phyloP scores from a whole-genome alignment of 2,329 filamentous ascomycete species.

The Penicillium sp. region DNA sequence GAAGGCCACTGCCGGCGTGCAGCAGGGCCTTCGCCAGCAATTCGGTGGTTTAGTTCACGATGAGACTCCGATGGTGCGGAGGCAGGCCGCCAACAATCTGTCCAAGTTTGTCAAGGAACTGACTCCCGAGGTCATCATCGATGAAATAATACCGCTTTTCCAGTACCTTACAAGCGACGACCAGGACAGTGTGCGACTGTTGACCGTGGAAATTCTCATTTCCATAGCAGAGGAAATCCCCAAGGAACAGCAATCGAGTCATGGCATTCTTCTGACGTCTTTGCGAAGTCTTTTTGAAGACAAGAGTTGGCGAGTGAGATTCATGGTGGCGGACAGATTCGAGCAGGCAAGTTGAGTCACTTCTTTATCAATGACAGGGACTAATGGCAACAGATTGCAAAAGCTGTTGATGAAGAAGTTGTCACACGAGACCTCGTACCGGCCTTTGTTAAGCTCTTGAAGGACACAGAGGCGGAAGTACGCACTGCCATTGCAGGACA shows the following conservation, averaged over 20 bases:
- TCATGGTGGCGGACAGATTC: constrained; percentile 98
- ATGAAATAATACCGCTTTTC: constrained; percentile 98
- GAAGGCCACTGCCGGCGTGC: constrained; percentile 80
- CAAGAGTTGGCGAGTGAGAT: constrained; percentile 98
- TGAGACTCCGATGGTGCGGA: constrained; percentile 97
- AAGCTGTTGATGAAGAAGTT: constrained; percentile 96
- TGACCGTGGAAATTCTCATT: constrained; percentile 95
- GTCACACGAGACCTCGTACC: constrained; percentile 90
- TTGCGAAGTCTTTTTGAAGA: constrained; percentile 93
- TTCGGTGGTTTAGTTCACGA: constrained; percentile 93
- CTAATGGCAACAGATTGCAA: constrained; percentile 69
- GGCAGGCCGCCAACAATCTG: constrained; percentile 92
- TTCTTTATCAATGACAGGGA: background rate
- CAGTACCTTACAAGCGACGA: constrained; percentile 95
- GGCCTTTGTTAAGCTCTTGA: constrained; percentile 93
- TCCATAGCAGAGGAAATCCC: constrained; percentile 95
- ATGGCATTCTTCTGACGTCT: constrained; percentile 86
- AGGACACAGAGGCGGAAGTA: constrained; percentile 96
- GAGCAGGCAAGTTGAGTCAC: constrained; percentile 64
- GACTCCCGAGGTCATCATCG: constrained; percentile 83
- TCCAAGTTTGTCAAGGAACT: constrained; percentile 98
- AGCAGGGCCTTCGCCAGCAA: constrained; percentile 86
- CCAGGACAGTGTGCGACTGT: constrained; percentile 91
- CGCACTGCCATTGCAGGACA: constrained; percentile 95
- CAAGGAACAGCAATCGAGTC: constrained; percentile 95